Percentiles rank a stretch among this genome's conserved stretches.
These are phyloP conservation scores for Halophytophthora polymorphica DNA, from an alignment of 352 stramenopile species.

Conservation along the genomic window DNA sequence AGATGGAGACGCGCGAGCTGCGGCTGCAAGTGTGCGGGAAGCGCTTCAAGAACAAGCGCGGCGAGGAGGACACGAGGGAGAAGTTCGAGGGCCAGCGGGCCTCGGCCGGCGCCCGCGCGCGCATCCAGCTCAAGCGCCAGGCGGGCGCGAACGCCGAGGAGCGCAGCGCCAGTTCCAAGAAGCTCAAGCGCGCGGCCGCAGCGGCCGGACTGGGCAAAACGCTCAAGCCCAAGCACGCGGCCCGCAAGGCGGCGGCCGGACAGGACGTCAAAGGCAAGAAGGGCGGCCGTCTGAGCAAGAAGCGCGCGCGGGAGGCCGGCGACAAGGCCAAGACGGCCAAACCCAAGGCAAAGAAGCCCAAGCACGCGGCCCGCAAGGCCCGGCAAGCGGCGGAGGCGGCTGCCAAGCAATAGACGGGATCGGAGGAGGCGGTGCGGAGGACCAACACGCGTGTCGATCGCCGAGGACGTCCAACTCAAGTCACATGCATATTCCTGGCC, in stretches of 20 bases:
- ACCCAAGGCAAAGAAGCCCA: slow-evolving; percentile 60
- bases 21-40: slow-evolving; percentile 81
- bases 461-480: too few relatives aligned
- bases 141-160: slow-evolving; percentile 13
- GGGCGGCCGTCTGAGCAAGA: slow-evolving; percentile 9
- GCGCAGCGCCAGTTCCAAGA: slow-evolving; percentile 14
- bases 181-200: slow-evolving; percentile 28
- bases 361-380: slow-evolving; percentile 66
- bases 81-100: slow-evolving; percentile 62
- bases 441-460: too few relatives aligned
- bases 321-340: slow-evolving; percentile 23
- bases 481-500: too few relatives aligned
- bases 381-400: slow-evolving; percentile 47
- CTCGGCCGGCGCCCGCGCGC: slow-evolving; percentile 47
- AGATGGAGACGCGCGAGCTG: slow-evolving; percentile 68
- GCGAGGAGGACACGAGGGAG: slow-evolving; percentile 43
- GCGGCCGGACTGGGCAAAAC: slow-evolving; percentile 36
- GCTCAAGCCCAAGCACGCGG: slow-evolving; percentile 55
- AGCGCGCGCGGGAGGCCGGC: slow-evolving; percentile 21
- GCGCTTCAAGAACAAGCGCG: slow-evolving; percentile 78
- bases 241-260: slow-evolving; percentile 38
- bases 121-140: slow-evolving; percentile 70
- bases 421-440: too few relatives aligned
- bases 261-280: slow-evolving; percentile 24
- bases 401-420: slow-evolving; percentile 25